Percentiles rank a stretch among this genome's conserved stretches.
phyloP scores from a whole-genome alignment of 345 rosid species.

The Alliaria petiolata region DNA sequence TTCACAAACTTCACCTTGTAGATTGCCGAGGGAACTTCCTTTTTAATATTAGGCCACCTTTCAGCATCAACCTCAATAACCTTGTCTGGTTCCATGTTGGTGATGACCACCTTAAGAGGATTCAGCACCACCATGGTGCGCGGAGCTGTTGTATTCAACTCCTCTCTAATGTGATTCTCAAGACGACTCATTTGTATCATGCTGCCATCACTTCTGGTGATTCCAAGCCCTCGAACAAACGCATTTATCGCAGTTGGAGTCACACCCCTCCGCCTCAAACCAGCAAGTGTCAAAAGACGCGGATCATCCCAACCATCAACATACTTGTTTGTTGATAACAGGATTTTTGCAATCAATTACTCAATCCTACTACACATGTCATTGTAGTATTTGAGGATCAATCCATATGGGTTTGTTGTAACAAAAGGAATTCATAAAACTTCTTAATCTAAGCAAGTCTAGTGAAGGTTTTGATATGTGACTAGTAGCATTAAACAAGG shows the following conservation, averaged over 20 bases:
- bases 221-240: slow-evolving; percentile 85
- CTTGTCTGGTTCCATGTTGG: slow-evolving; percentile 59
- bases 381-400: no score
- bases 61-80: slow-evolving; percentile 73
- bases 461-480: no score
- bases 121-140: slow-evolving; percentile 75
- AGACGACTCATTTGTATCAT: slow-evolving; percentile 77
- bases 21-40: slow-evolving; percentile 58
- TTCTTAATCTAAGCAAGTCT: no score
- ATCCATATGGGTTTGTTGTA: no score
- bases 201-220: slow-evolving; percentile 88
- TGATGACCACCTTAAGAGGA: slow-evolving; percentile 81
- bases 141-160: slow-evolving; percentile 73
- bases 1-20: slow-evolving; percentile 51
- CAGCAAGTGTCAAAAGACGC: slow-evolving; percentile 92
- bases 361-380: no score
- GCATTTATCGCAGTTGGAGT: slow-evolving; percentile 77
- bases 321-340: slow-evolving; percentile 61
- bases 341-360: no score
- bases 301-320: slow-evolving; percentile 99
- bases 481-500: no score
- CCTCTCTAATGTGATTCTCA: slow-evolving; percentile 89
- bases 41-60: slow-evolving; percentile 80
- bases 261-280: slow-evolving; percentile 87
- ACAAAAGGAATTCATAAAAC: no score